A percentile compares a stretch with the other conserved stretches of the same genome.
Conservation (phyloP, 2,329 filamentous ascomycete genomes). For the Penicillium vulpinum region DNA sequence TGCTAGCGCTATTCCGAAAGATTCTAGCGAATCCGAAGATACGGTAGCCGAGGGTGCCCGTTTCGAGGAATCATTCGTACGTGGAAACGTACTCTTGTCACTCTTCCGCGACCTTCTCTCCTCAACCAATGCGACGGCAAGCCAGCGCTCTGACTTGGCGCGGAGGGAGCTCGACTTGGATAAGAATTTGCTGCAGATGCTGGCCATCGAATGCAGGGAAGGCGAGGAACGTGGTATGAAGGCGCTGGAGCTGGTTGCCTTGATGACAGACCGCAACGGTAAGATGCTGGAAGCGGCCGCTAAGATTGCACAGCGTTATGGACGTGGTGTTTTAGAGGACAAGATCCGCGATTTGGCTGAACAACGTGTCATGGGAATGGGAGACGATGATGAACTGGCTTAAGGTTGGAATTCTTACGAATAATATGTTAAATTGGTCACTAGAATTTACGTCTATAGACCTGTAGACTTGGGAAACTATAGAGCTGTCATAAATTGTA, state of each 20-base stretch:
- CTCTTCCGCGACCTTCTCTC: conserved; percentile 75
- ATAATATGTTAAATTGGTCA: not conserved
- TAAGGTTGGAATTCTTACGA: conserved; percentile 12
- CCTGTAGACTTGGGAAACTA: not conserved
- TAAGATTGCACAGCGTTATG: conserved; percentile 86
- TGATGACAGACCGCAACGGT: conserved; percentile 82
- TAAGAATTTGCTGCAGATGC: conserved; percentile 82
- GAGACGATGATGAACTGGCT: conserved; percentile 53
- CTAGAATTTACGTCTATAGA: not conserved
- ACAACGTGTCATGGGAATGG: conserved; percentile 61
- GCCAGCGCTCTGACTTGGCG: conserved; percentile 67
- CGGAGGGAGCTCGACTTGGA: conserved; percentile 81
- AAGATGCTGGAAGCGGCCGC: conserved; percentile 89
- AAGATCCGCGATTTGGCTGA: conserved; percentile 90
- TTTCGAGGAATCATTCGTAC: conserved; percentile 80
- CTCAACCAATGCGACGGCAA: conserved; percentile 62
- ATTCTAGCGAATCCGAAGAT: conserved; percentile 38
- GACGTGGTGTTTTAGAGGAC: conserved; percentile 73
- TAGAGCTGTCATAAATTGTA: not conserved
- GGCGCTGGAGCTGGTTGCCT: conserved; percentile 81
- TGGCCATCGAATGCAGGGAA: conserved; percentile 86
- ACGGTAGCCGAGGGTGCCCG: conserved; percentile 43
- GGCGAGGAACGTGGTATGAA: conserved; percentile 94
- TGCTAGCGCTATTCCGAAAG: conserved; percentile 53
- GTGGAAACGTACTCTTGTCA: conserved; percentile 68